Base-by-base conservation (phyloP, 345 rosid species). In the Gossypium sturtianum region DNA sequence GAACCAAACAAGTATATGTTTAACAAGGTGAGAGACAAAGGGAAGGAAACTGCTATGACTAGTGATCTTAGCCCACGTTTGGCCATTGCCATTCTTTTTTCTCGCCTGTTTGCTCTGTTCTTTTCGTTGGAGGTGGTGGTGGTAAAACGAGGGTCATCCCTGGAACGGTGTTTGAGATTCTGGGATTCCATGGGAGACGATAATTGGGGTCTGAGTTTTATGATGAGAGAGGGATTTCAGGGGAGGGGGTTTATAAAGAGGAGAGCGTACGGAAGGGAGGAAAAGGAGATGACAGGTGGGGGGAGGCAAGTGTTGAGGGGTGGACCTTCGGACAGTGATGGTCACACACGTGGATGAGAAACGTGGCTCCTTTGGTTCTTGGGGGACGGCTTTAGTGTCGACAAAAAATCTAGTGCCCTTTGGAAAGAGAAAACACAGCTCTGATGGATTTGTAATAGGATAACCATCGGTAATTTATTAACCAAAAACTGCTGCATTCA, bases 61-160 rank as follows among this genome's bases (percentile, higher is more conserved):
- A 94, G 82, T 2, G 97, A 87, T 68, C 80, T 82, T 25, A 87
- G 84, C 20, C 97, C 91, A 29, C 90, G 93, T 80, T 87, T 90
- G 49, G 95, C 97, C 97, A 88, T 82, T 2, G 77, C 83, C 77
- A 70, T 79, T 75, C 82, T 85, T 77, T 79, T 83, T 66, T 83
- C 84, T 19, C 83, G 78, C 67, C 74, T 75, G 64, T 11, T 34
- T 52, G 66, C 60, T 58, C 56, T 74, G 3, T 63, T 15, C 72
- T 61, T 75, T 22, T 74, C 70, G 2, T 76, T 71, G 51, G 80
- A 64, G 41, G 72, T 57, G 60, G 66, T 67, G 34, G 76, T 53
- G 45, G 56, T 64, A 51, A 75, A 60, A 19, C 71, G 41, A 12
- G 72, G 71, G 66, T 73, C 74, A 45, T 84, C 86, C 60, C 75